These are phyloP conservation scores for Boletus subcaerulescens DNA, from an alignment of 768 basidiomycete genomes.

Conservation along the genomic window DNA sequence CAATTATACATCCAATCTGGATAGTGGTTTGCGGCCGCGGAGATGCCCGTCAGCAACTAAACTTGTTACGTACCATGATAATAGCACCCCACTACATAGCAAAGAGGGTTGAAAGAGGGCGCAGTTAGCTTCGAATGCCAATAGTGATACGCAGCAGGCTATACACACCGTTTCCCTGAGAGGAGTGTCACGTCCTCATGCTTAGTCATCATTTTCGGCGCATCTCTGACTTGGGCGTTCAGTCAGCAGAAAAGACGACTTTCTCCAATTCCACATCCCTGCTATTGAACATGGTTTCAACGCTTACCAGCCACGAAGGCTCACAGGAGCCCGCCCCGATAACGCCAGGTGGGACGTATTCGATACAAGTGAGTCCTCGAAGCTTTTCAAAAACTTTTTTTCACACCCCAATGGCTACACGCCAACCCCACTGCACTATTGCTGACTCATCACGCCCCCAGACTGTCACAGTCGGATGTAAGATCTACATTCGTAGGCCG, in stretches of 20 bases:
- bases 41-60: background rate
- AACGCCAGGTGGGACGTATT: constrained; percentile 72
- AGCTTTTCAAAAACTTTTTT: constrained; percentile 19
- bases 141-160: background rate
- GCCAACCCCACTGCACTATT: constrained; percentile 4
- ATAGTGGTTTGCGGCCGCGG: background rate
- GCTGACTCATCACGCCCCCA: constrained; percentile 41
- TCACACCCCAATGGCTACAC: constrained; percentile 19
- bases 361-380: constrained; percentile 56
- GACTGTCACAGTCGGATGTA: constrained; percentile 92
- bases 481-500: constrained; percentile 87
- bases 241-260: background rate
- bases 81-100: background rate
- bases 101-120: no score
- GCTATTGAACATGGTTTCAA: constrained; percentile 27
- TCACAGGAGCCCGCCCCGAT: constrained; percentile 57
- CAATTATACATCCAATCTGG: background rate
- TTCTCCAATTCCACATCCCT: constrained; percentile 3
- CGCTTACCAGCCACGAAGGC: constrained; percentile 32
- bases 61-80: constrained; percentile 4
- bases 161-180: background rate
- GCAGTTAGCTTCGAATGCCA: background rate
- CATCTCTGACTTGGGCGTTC: no score
- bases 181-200: constrained; percentile 3
- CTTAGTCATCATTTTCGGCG: constrained; percentile 21